Percentiles rank a stretch among this genome's conserved stretches.
These are phyloP conservation scores for Scenedesmus sp. DNA, from an alignment of 163 green algal species.

Conservation along the genomic window DNA sequence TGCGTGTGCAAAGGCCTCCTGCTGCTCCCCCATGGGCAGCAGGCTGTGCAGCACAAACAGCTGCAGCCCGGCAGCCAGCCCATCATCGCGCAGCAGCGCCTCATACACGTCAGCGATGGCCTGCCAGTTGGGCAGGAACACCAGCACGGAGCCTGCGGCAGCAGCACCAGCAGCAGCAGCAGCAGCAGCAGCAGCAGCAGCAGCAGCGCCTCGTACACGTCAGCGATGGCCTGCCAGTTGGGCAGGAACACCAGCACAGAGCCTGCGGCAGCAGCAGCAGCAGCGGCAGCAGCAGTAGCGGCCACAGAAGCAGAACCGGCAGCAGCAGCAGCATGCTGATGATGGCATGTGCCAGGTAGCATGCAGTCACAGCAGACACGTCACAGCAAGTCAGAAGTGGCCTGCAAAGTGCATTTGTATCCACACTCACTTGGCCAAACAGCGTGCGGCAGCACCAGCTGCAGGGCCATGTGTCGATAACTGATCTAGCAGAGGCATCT, in stretches of 20 bases:
- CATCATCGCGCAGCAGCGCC: background rate
- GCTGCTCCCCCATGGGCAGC: constrained; percentile 67
- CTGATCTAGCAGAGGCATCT: no score
- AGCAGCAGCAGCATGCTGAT: no score
- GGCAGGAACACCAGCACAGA: constrained; percentile 74
- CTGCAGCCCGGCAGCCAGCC: constrained; percentile 27
- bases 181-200: background rate
- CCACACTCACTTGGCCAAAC: no score
- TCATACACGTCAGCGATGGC: constrained; percentile 71
- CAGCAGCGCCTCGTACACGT: constrained; percentile 1
- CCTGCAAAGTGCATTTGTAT: no score
- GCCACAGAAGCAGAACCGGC: background rate
- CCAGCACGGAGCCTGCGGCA: constrained; percentile 55
- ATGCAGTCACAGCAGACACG: no score
- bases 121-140: constrained; percentile 80
- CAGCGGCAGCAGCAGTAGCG: background rate
- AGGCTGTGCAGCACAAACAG: constrained; percentile 65
- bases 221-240: constrained; percentile 73
- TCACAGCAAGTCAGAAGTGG: no score
- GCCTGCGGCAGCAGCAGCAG: constrained; percentile 16
- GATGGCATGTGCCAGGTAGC: no score
- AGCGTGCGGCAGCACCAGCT: no score
- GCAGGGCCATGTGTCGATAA: no score
- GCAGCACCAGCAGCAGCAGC: background rate
- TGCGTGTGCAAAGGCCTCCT: constrained; percentile 64